These are phyloP conservation scores for Ophiostoma sp. DNA, from an alignment of 2,329 filamentous ascomycete species.

Conservation along the genomic window DNA sequence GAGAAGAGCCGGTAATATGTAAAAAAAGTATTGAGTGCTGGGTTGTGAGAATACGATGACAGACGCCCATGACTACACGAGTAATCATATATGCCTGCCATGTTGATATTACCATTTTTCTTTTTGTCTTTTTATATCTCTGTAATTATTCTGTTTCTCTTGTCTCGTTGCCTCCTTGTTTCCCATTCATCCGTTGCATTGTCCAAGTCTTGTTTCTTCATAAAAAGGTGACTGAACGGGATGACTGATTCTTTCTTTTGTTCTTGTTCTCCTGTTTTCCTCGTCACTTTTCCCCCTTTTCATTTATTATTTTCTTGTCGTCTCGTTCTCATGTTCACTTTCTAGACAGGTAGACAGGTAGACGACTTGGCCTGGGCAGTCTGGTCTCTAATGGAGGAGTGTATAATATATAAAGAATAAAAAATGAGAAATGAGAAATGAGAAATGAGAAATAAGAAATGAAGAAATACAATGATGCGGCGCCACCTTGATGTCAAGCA, in stretches of 20 bases:
- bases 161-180: not conserved
- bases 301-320: not conserved
- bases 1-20: slow-evolving; percentile 48
- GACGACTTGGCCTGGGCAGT: not conserved
- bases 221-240: not conserved
- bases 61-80: slow-evolving; percentile 1
- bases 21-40: not conserved
- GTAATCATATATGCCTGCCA: not conserved
- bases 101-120: slow-evolving; percentile 12
- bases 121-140: slow-evolving; percentile 1
- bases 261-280: not conserved
- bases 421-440: not conserved
- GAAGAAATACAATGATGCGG: not conserved
- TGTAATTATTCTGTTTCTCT: slow-evolving; percentile 7
- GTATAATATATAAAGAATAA: slow-evolving; percentile 9
- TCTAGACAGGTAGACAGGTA: slow-evolving; percentile 14
- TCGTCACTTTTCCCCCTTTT: not conserved
- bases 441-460: not conserved
- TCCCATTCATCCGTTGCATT: not conserved
- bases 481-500: no score
- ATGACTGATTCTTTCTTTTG: not conserved
- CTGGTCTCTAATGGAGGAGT: not conserved
- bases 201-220: slow-evolving; percentile 4
- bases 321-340: slow-evolving; percentile 11
- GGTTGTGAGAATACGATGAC: not conserved